Evolutionary conservation across 2,329 filamentous ascomycete species (phyloP).

Genomic region (Pestalotiopsis sp.): DNA sequence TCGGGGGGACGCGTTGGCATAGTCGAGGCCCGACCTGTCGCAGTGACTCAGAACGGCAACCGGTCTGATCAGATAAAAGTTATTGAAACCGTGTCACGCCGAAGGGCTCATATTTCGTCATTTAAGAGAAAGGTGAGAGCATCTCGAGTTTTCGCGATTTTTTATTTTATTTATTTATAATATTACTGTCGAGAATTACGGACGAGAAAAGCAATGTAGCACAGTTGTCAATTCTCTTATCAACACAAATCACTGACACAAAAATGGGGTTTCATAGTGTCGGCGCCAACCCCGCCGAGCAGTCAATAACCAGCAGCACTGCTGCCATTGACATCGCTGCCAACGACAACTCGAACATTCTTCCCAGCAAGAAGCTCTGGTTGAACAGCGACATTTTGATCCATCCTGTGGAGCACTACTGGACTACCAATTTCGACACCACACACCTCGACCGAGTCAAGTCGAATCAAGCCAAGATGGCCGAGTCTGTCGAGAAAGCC

Average conservation of each 20-base stretch:
- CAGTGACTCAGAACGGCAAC: slow-evolving; percentile 10
- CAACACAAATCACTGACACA: background rate
- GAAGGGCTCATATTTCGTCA: background rate
- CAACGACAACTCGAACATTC: background rate
- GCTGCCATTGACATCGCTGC: background rate
- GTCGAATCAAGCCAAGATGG: slow-evolving; percentile 8
- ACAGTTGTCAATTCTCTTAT: background rate
- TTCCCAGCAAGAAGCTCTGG: background rate
- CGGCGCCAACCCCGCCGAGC: slow-evolving; percentile 2
- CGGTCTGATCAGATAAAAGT: background rate
- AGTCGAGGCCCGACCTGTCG: slow-evolving; percentile 3
- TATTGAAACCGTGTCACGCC: slow-evolving; percentile 6
- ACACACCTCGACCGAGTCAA: slow-evolving; percentile 2
- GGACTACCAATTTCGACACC: slow-evolving; percentile 1
- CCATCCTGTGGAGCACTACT: slow-evolving; percentile 1
- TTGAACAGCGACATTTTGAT: slow-evolving; percentile 4
- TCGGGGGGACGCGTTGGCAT: slow-evolving; percentile 11
- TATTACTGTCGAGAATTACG: background rate
- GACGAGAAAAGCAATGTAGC: background rate
- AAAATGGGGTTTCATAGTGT: slow-evolving; percentile 5
- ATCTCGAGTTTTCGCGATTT: background rate
- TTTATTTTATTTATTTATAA: too few relatives aligned
- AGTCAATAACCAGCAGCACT: background rate
- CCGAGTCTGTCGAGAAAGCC: slow-evolving; percentile 13
- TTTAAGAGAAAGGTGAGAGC: background rate